phyloP scores from a whole-genome alignment of 768 basidiomycete genomes.

The Strobilomyces echinocephalus region DNA sequence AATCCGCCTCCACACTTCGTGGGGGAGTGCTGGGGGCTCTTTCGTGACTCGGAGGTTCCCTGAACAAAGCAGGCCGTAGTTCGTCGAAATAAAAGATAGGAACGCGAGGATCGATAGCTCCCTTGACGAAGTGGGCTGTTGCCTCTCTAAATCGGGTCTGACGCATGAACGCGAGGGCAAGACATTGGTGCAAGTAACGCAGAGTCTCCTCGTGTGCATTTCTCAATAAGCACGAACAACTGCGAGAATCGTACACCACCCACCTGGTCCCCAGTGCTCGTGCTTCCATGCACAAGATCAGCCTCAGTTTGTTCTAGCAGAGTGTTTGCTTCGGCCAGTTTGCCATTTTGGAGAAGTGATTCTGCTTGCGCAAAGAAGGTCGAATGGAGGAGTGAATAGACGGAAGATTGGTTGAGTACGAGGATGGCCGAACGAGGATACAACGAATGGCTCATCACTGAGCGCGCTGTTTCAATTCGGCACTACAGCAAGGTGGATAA shows the following conservation, averaged over 20 bases:
- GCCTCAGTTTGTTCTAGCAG: constrained; percentile 56
- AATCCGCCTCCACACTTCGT: constrained; percentile 13
- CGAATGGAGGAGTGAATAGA: constrained; percentile 65
- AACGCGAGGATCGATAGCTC: constrained; percentile 79
- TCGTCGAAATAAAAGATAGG: constrained; percentile 77
- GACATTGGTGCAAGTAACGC: constrained; percentile 72
- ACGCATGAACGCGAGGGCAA: constrained; percentile 73
- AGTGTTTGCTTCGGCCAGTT: constrained; percentile 58
- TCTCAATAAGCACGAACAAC: constrained; percentile 7
- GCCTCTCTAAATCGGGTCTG: constrained; percentile 85
- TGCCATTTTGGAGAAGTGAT: constrained; percentile 58
- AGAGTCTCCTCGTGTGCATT: constrained; percentile 54
- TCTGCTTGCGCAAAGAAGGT: constrained; percentile 72
- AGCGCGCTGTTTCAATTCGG: not conserved
- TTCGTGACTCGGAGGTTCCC: not conserved
- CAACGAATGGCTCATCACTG: constrained; percentile 27
- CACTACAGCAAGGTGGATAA: not conserved
- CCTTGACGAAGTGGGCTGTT: constrained; percentile 69
- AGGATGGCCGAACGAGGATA: constrained; percentile 69
- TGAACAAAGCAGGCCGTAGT: constrained; percentile 63
- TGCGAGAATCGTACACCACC: not conserved
- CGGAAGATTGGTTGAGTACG: constrained; percentile 52
- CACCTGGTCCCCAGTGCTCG: constrained; percentile 8
- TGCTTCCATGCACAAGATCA: constrained; percentile 10
- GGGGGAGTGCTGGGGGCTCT: not conserved